These are phyloP conservation scores for Coemansia sp. DNA, from an alignment of 192 early-diverging fungal species.

Conservation along the genomic window DNA sequence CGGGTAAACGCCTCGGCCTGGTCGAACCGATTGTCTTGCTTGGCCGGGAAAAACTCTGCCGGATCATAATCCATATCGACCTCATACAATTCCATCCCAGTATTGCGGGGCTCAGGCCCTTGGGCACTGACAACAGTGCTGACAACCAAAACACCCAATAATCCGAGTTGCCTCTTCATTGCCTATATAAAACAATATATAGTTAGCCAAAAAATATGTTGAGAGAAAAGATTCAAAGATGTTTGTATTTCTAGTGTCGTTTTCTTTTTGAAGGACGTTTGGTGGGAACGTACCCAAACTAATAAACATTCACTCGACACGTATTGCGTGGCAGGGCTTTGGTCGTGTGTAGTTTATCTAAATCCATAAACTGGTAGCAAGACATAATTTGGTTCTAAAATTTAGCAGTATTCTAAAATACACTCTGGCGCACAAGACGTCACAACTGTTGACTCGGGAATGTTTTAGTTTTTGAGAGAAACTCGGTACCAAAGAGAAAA, in stretches of 20 bases:
- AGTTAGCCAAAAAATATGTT: neutral
- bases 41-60: slow-evolving; percentile 12
- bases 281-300: neutral
- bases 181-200: neutral
- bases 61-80: slow-evolving; percentile 34
- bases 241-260: neutral
- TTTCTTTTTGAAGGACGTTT: too few species aligned
- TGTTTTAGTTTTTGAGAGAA: neutral
- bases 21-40: slow-evolving; percentile 32
- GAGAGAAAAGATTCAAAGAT: too few species aligned
- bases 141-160: neutral
- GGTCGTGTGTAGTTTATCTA: neutral
- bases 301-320: neutral
- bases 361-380: neutral
- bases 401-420: neutral
- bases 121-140: neutral
- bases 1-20: slow-evolving; percentile 33
- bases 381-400: neutral
- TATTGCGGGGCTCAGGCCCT: neutral
- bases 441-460: neutral
- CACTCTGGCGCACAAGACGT: neutral
- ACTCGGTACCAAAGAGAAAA: neutral
- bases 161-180: slow-evolving; percentile 4
- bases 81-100: slow-evolving; percentile 6
- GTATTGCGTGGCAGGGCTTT: neutral